A percentile compares a stretch with the other conserved stretches of the same genome.
These are phyloP conservation scores for Cutaneotrichosporon sp. DNA, from an alignment of 1,284 basidiomycete species.

Conservation along the genomic window DNA sequence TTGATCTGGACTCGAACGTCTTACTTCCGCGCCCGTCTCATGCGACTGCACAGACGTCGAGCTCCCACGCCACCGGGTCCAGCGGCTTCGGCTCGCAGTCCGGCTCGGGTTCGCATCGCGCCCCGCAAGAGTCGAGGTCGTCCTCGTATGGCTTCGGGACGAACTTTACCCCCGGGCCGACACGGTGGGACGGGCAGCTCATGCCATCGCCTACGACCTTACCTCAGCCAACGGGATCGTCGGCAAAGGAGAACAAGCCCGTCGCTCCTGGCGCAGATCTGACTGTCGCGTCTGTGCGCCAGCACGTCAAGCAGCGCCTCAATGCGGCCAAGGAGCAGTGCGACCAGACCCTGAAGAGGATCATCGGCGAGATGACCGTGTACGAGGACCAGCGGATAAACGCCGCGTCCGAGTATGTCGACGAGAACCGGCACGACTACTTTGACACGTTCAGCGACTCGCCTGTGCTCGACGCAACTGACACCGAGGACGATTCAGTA, in stretches of 20 bases:
- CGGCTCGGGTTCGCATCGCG: not conserved
- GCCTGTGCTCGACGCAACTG: constrained; percentile 40
- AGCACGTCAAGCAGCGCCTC: constrained; percentile 90
- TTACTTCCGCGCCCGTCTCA: constrained; percentile 16
- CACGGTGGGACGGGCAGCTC: constrained; percentile 41
- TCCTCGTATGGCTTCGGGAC: constrained; percentile 36
- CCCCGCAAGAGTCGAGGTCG: constrained; percentile 24
- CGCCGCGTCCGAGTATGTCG: constrained; percentile 20
- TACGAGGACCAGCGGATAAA: constrained; percentile 81
- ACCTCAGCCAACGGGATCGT: not conserved
- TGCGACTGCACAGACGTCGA: not conserved
- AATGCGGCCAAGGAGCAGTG: constrained; percentile 92
- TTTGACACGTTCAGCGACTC: constrained; percentile 50
- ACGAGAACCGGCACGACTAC: constrained; percentile 41
- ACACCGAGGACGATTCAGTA: constrained; percentile 39
- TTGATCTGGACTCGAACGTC: constrained; percentile 48
- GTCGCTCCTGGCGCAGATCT: constrained; percentile 46
- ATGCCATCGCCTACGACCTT: constrained; percentile 45
- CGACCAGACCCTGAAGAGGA: constrained; percentile 89
- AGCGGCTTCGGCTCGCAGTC: not conserved
- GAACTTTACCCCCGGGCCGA: constrained; percentile 39
- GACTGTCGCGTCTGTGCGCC: constrained; percentile 71
- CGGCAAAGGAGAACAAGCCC: constrained; percentile 22
- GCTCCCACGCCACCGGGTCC: constrained; percentile 7
- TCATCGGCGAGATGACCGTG: constrained; percentile 86